phyloP scores from a whole-genome alignment of 257 asterid species.

The Phtheirospermum japonicum region DNA sequence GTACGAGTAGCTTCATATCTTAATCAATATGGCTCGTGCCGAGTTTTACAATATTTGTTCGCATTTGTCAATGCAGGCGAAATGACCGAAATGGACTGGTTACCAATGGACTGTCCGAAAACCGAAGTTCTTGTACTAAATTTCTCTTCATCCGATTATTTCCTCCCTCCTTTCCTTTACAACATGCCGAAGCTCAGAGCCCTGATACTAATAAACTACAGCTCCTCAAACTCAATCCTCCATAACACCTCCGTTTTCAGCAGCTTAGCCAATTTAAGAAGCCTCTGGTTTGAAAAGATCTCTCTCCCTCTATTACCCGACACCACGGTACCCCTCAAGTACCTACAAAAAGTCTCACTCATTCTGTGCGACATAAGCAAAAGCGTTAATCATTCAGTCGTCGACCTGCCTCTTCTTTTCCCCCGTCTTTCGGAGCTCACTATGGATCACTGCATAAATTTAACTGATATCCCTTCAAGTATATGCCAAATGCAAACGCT shows the following conservation, averaged over 20 bases:
- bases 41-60: too few species aligned
- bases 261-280: slow-evolving; percentile 57
- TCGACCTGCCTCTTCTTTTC: slow-evolving; percentile 43
- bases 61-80: slow-evolving; percentile 40
- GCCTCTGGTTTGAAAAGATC: slow-evolving; percentile 87
- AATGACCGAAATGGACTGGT: slow-evolving; percentile 79
- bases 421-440: slow-evolving; percentile 79
- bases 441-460: slow-evolving; percentile 86
- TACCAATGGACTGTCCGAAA: slow-evolving; percentile 72
- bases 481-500: slow-evolving; percentile 61
- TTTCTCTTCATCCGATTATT: slow-evolving; percentile 58
- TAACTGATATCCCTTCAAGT: slow-evolving; percentile 54
- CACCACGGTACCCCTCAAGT: slow-evolving; percentile 56
- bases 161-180: slow-evolving; percentile 68
- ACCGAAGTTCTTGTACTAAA: slow-evolving; percentile 85
- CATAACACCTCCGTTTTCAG: slow-evolving; percentile 59
- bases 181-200: slow-evolving; percentile 84
- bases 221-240: slow-evolving; percentile 46
- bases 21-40: too few species aligned
- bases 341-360: slow-evolving; percentile 60
- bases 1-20: too few species aligned
- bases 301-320: slow-evolving; percentile 56
- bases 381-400: slow-evolving; percentile 40
- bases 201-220: slow-evolving; percentile 66
- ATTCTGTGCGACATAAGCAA: slow-evolving; percentile 63